phyloP scores from a whole-genome alignment of 1,139 yeast genomes.

The Pichiaceae sp. region DNA sequence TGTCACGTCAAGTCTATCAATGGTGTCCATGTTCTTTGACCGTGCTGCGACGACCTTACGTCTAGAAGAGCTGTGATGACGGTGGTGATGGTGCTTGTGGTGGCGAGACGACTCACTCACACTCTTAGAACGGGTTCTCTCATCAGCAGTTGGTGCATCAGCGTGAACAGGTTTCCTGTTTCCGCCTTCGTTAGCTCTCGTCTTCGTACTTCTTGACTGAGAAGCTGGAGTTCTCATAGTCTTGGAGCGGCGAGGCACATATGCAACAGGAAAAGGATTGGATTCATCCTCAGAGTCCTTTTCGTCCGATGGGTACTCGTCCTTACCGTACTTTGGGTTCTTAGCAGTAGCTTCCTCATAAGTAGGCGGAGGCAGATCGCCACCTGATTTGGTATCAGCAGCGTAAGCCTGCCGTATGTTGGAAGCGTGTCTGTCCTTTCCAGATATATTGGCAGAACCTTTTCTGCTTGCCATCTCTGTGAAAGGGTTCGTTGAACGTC shows the following conservation, averaged over 20 bases:
- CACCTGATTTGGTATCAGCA: slow-evolving; percentile 6
- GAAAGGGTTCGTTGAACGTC: slow-evolving; percentile 45
- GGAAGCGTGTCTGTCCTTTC: slow-evolving; percentile 4
- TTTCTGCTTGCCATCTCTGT: slow-evolving; percentile 29
- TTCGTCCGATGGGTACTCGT: slow-evolving; percentile 48
- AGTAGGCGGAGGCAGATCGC: slow-evolving; percentile 43
- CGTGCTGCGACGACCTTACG: slow-evolving; percentile 23
- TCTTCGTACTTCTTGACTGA: background rate
- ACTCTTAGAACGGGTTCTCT: slow-evolving; percentile 23
- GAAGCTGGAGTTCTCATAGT: slow-evolving; percentile 9
- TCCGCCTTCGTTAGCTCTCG: background rate
- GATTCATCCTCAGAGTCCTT: slow-evolving; percentile 14
- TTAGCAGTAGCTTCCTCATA: slow-evolving; percentile 65
- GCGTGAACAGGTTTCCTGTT: slow-evolving; percentile 11
- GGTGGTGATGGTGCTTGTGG: slow-evolving; percentile 4
- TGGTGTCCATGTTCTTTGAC: slow-evolving; percentile 70
- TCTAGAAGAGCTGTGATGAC: slow-evolving; percentile 11
- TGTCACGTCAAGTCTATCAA: slow-evolving; percentile 91
- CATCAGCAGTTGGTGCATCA: slow-evolving; percentile 19
- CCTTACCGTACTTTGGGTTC: slow-evolving; percentile 24
- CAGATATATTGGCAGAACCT: slow-evolving; percentile 4
- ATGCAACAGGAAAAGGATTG: slow-evolving; percentile 20
- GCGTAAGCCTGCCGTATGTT: background rate
- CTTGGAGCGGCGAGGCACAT: slow-evolving; percentile 10
- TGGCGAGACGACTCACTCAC: slow-evolving; percentile 7